These are phyloP conservation scores for Aspergillus pseudoterreus DNA, from an alignment of 2,329 filamentous ascomycete genomes.

Conservation along the genomic window DNA sequence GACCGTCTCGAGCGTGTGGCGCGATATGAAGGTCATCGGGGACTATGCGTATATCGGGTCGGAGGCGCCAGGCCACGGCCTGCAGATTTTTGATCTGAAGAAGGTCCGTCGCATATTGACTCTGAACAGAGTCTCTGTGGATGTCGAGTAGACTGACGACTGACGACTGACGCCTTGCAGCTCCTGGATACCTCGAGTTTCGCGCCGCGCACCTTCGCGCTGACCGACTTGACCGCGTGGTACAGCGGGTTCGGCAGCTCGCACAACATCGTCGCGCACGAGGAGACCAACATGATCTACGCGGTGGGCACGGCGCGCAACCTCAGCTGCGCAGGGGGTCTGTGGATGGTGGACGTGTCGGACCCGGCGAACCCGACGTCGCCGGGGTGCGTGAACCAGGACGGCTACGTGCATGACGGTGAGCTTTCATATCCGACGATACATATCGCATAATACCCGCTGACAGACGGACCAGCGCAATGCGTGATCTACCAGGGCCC, in stretches of 20 bases:
- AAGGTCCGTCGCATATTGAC: constrained; percentile 8
- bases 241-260: constrained; percentile 17
- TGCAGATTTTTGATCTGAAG: constrained; percentile 18
- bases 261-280: constrained; percentile 17
- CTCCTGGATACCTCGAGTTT: constrained; percentile 1
- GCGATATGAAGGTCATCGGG: constrained; percentile 16
- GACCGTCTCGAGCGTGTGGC: constrained; percentile 11
- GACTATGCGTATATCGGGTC: constrained; percentile 17
- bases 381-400: constrained; percentile 15
- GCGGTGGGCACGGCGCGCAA: constrained; percentile 14
- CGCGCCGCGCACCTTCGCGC: constrained; percentile 9
- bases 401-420: constrained; percentile 19
- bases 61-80: constrained; percentile 13
- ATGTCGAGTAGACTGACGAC: background rate
- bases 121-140: background rate
- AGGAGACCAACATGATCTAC: constrained; percentile 16
- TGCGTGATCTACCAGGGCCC: constrained; percentile 17
- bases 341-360: constrained; percentile 19
- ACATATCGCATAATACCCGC: background rate
- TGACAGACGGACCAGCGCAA: constrained; percentile 8
- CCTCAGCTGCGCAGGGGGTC: constrained; percentile 13
- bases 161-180: background rate
- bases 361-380: constrained; percentile 14
- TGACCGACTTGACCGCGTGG: constrained; percentile 13
- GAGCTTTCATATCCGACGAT: background rate